Evolutionary conservation across 2,329 filamentous ascomycete genomes (phyloP).

Genomic region (Botryotinia narcissicola): DNA sequence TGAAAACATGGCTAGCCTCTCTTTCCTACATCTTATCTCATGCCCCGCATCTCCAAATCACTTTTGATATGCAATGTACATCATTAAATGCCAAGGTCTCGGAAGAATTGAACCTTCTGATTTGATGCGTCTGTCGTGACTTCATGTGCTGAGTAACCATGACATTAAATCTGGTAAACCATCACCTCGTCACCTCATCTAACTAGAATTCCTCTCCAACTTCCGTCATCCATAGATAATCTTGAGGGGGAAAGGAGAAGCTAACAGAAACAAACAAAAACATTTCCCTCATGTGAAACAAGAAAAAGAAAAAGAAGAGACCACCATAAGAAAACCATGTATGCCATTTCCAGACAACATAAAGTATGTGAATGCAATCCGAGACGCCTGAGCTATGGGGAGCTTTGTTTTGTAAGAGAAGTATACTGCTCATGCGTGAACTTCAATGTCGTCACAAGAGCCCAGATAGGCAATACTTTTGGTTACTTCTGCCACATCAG

Average conservation of each 20-base stretch:
- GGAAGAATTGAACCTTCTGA: constrained; percentile 12
- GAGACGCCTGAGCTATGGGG: constrained; percentile 32
- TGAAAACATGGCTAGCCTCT: background rate
- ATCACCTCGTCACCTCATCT: constrained; percentile 7
- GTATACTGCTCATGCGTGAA: constrained; percentile 29
- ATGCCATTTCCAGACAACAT: constrained; percentile 22
- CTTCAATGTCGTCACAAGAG: constrained; percentile 34
- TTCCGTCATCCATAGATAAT: constrained; percentile 11
- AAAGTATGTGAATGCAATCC: constrained; percentile 24
- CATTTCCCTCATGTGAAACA: constrained; percentile 3
- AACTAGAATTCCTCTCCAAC: constrained; percentile 4
- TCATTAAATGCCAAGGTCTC: background rate
- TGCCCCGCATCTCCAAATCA: background rate
- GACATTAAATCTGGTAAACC: background rate
- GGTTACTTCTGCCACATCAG: constrained; percentile 9
- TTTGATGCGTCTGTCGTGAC: constrained; percentile 18
- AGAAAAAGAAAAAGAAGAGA: constrained; percentile 19
- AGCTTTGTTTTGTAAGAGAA: constrained; percentile 35
- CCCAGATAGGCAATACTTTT: constrained; percentile 18
- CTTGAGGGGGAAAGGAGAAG: background rate
- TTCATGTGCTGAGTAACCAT: constrained; percentile 17
- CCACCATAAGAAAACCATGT: constrained; percentile 12
- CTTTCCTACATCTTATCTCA: background rate
- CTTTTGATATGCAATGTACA: background rate
- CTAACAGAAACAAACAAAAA: constrained; percentile 8